A percentile compares a stretch with the other conserved stretches of the same genome.
These are phyloP conservation scores for Coffea canephora DNA, from an alignment of 257 asterid genomes.

Conservation along the genomic window DNA sequence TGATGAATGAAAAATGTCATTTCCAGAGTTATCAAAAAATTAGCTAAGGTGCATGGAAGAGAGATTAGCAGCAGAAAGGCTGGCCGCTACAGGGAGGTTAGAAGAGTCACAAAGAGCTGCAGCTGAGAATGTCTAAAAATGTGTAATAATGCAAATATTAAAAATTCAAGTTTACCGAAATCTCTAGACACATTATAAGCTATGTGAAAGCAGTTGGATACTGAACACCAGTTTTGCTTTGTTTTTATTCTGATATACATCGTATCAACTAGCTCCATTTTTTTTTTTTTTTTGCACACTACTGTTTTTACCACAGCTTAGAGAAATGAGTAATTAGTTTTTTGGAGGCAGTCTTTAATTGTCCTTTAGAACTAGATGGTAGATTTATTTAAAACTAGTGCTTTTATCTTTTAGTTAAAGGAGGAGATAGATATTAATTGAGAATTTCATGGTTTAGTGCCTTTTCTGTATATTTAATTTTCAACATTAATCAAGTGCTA, in stretches of 20 bases:
- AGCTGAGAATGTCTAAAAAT: slow-evolving; percentile 55
- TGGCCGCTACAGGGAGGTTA: slow-evolving; percentile 49
- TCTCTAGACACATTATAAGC: background rate
- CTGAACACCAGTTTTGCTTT: slow-evolving; percentile 22
- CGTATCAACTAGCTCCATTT: background rate
- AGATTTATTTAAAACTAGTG: background rate
- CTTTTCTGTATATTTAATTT: too few species aligned
- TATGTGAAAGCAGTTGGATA: slow-evolving; percentile 10
- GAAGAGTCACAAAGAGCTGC: slow-evolving; percentile 55
- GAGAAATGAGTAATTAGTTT: background rate
- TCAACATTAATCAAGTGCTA: too few species aligned
- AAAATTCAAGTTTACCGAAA: background rate
- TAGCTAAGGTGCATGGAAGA: slow-evolving; percentile 38
- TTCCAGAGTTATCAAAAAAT: background rate
- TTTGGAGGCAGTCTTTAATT: background rate
- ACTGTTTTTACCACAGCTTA: background rate
- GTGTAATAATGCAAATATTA: slow-evolving; percentile 15
- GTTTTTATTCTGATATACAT: background rate
- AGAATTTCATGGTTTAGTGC: too few species aligned
- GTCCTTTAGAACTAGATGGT: background rate
- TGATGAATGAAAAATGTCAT: background rate
- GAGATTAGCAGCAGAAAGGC: slow-evolving; percentile 75
- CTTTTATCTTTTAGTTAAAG: background rate
- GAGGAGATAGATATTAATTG: too few species aligned
- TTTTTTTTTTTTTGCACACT: background rate